Evolutionary conservation across 352 stramenopile genomes (phyloP), one percentile per base, ranked within the genome.

Genomic region (Pythium vanterpoolii): DNA sequence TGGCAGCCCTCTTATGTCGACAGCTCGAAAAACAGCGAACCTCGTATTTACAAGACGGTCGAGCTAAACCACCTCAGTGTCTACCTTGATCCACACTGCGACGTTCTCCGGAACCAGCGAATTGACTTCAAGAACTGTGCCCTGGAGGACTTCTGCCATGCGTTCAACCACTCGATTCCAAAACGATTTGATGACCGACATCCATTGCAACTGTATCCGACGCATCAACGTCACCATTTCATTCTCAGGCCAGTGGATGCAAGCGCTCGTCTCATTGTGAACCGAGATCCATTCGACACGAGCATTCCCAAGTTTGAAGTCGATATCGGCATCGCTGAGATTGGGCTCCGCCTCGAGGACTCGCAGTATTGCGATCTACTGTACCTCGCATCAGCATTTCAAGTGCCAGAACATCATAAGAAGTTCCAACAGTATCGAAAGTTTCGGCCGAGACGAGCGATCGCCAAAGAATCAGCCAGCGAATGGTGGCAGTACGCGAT

Each of bases 21-120:
- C 43, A 80, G 72, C 7, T 73, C 74, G 2, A 90, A 89, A 47
- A 92, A 65, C 62, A 89, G 79, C 36, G 87, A 93, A 47, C 82
- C 85, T n/a, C 78, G 86, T 1, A 95, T 96, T 56, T 96, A 92
- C 59, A 96, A 96, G 64, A 89, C 86, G 53, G 76, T 96, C 14
- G 83, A 95, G 64, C 68, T 96, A 28, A 95, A 96, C 60, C 87
- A 96, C 43, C 61, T 96, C 34, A 94, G 85, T 26, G 71, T 95
- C 38, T 96, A 96, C 50, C 68, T 92, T 40, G 88, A 96, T 48
- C 86, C 85, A 16, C 74, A 95, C 36, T 88, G 80, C 52, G 75
- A 92, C 9, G 49, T 94, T 28, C 55, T 89, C 24, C 70, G 68
- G 18, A 76, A 87, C 34, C 66, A 73, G 38, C 60, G 59, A 11